phyloP scores from a whole-genome alignment of 1,284 basidiomycete genomes.

The Papiliotrema flavescens region DNA sequence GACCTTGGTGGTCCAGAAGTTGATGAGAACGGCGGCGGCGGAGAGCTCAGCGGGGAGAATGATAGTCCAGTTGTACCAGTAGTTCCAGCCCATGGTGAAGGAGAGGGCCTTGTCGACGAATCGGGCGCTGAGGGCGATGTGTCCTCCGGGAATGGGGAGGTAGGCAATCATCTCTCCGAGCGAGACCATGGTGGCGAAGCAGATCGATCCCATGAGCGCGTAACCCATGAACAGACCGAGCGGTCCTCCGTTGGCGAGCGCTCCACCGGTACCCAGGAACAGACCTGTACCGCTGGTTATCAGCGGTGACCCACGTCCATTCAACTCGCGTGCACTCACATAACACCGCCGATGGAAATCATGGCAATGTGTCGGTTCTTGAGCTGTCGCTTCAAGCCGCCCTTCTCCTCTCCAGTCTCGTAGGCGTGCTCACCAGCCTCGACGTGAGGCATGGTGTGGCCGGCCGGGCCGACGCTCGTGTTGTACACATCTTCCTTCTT shows the following conservation, averaged over 20 bases:
- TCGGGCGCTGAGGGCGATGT: conserved; percentile 48
- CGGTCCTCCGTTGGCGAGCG: conserved; percentile 53
- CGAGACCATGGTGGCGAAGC: conserved; percentile 47
- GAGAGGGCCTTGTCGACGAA: conserved; percentile 56
- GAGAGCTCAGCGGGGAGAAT: conserved; percentile 1
- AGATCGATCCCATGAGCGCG: conserved; percentile 44
- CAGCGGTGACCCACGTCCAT: not conserved
- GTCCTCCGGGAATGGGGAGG: conserved; percentile 43
- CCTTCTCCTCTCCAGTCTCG: not conserved
- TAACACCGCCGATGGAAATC: conserved; percentile 30
- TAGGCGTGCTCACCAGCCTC: not conserved
- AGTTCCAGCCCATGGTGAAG: conserved; percentile 39
- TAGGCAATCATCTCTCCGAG: conserved; percentile 51
- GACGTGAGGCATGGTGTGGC: not conserved
- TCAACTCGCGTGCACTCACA: conserved; percentile 15
- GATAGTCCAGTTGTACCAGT: conserved; percentile 8
- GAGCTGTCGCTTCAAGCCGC: conserved; percentile 21
- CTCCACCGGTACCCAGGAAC: conserved; percentile 52
- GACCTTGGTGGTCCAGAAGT: conserved; percentile 31
- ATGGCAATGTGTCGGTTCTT: conserved; percentile 32
- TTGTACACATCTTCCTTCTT: conserved; percentile 2
- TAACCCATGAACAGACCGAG: conserved; percentile 48
- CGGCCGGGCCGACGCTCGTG: not conserved
- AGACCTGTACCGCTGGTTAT: conserved; percentile 43
- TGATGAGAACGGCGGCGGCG: conserved; percentile 19